Base-by-base conservation (phyloP, 495 filamentous ascomycete genomes). In the Penicillium nucicola region DNA sequence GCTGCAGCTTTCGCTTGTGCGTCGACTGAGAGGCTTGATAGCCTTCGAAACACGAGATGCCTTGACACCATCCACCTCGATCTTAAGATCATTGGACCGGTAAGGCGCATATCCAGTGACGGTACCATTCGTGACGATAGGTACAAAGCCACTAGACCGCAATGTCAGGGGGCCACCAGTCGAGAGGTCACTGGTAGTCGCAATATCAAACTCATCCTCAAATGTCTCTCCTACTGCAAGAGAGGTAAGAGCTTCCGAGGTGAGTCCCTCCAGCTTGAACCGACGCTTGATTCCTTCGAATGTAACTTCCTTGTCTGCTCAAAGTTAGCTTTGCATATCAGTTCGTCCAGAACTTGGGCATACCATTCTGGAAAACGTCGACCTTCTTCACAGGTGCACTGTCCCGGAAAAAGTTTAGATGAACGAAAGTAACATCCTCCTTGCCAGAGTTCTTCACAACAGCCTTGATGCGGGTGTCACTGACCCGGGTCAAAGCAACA, bases 331-430 rank as follows among this genome's bases (percentile, higher is more conserved):
- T 53, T 14, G 11, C 8, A 30, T 30, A 7, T 0, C 7, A 13
- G 3, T 13, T 20, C 6, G 11, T 5, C 10, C 1, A 33, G 13
- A 14, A 11, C 22, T 5, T 13, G 22, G 28, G 71, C 67, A 57
- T 71, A 79, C 80, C 64, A 43, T 76, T 67, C 44, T 75, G 69
- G 63, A 68, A 83, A 35, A 86, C 68, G 13, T 61, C 58, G 30
- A 84, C 75, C 72, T 86, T 86, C 70, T 86, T 74, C 5, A 85
- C 78, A 0, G 82, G 74, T 7, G 70, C 68, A 22, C 61, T 61
- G 47, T 85, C 82, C 15, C 81, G 65, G 67, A 87, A 79, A 48
- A 82, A 83, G 42, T 84, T 84, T 23, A 79, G 73, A 59, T 80
- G 83, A 48, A 87, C 71, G 37, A 86, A 65, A 50, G 79, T 82